These are phyloP conservation scores for Rhexocercosporidium sp. DNA, from an alignment of 2,329 filamentous ascomycete genomes.

Conservation along the genomic window DNA sequence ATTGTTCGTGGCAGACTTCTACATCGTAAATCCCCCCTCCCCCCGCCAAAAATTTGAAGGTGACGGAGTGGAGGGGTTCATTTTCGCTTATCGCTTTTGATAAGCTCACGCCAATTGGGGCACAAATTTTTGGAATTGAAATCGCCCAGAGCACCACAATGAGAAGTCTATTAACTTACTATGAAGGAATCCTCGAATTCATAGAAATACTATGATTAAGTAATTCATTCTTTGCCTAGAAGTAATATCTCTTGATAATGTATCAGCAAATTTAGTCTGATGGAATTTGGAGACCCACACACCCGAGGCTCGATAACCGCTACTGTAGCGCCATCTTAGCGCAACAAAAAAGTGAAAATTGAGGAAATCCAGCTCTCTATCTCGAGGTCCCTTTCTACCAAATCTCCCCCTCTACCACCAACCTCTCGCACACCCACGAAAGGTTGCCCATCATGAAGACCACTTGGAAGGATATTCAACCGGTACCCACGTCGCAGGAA, in stretches of 20 bases:
- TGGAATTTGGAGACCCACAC: not conserved
- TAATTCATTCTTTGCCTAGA: too few species aligned
- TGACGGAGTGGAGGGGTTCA: not conserved
- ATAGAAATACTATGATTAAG: too few species aligned
- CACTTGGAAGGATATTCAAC: slow-evolving; percentile 79
- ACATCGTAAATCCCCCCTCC: not conserved
- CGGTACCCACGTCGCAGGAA: slow-evolving; percentile 90
- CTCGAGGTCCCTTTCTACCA: not conserved
- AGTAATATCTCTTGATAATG: not conserved
- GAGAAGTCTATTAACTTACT: too few species aligned
- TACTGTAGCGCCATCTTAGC: slow-evolving; percentile 4
- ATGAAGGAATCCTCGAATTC: too few species aligned
- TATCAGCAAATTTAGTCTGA: not conserved
- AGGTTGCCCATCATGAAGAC: slow-evolving; percentile 58
- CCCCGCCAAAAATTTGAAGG: not conserved
- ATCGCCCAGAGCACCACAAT: too few species aligned
- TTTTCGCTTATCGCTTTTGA: not conserved
- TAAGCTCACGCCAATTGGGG: not conserved
- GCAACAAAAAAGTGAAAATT: slow-evolving; percentile 11
- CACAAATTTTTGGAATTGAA: not conserved
- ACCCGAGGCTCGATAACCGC: slow-evolving; percentile 3
- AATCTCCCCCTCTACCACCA: not conserved
- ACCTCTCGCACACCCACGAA: slow-evolving; percentile 12
- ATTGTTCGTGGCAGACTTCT: not conserved
- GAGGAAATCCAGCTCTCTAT: not conserved